A percentile compares a stretch with the other conserved stretches of the same genome.
These are phyloP conservation scores for Russula compacta DNA, from an alignment of 768 basidiomycete species.

Conservation along the genomic window DNA sequence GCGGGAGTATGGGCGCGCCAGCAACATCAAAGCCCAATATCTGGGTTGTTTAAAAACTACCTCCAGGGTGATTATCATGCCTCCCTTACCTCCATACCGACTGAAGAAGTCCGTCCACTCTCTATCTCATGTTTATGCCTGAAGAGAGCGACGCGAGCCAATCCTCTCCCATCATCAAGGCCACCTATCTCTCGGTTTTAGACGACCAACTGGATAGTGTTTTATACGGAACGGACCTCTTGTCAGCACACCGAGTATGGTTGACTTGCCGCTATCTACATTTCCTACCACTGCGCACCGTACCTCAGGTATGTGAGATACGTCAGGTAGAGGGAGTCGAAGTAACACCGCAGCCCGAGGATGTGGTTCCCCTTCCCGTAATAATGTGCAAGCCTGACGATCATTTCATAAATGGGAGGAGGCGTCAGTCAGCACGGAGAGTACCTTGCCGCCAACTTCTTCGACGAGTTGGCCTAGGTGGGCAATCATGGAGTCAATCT, in stretches of 20 bases:
- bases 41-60: constrained; percentile 29
- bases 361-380: constrained; percentile 37
- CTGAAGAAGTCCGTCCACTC: constrained; percentile 88
- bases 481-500: constrained; percentile 40
- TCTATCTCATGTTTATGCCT: constrained; percentile 97
- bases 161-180: constrained; percentile 74
- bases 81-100: constrained; percentile 83
- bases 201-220: constrained; percentile 21
- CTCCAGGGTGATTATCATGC: neutral
- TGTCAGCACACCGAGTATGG: constrained; percentile 91
- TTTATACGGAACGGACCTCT: constrained; percentile 44
- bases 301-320: constrained; percentile 80
- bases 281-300: constrained; percentile 95
- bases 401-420: neutral
- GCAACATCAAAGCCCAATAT: constrained; percentile 80
- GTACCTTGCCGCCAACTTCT: constrained; percentile 75
- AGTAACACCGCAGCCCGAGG: constrained; percentile 54
- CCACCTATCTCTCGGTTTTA: constrained; percentile 36
- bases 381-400: constrained; percentile 47
- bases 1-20: constrained; percentile 73
- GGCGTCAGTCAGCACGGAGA: neutral
- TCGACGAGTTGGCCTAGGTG: constrained; percentile 46
- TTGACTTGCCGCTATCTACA: constrained; percentile 90
- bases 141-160: constrained; percentile 82
- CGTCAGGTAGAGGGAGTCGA: constrained; percentile 66